Evolutionary conservation across 2,329 filamentous ascomycete genomes (phyloP).

Genomic region (Aspergillus hiratsukae): DNA sequence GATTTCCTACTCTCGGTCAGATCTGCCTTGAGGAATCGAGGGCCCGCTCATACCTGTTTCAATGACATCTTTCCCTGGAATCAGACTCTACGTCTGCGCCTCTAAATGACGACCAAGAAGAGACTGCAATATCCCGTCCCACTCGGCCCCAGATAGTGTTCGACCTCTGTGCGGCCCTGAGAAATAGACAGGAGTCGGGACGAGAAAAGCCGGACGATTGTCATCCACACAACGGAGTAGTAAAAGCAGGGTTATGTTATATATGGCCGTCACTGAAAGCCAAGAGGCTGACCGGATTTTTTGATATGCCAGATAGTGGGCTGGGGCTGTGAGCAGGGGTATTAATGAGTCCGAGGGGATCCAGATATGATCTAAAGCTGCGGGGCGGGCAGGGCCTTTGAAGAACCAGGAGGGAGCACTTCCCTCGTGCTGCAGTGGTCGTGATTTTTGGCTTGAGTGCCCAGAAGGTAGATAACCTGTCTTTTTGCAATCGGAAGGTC

Average conservation of each 20-base stretch:
- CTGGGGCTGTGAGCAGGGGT: not conserved
- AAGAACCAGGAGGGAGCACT: not conserved
- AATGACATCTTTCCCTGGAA: conserved; percentile 48
- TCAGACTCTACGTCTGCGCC: not conserved
- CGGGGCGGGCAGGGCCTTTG: not conserved
- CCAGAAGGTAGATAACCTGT: not conserved
- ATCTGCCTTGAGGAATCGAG: not conserved
- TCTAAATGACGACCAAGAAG: not conserved
- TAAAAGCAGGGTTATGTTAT: not conserved
- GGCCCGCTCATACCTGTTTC: conserved; percentile 50
- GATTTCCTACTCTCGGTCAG: conserved; percentile 67
- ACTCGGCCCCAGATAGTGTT: not conserved
- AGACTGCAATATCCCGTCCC: not conserved
- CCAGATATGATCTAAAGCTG: not conserved
- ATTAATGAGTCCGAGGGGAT: not conserved
- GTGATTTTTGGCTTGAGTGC: not conserved
- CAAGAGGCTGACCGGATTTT: not conserved
- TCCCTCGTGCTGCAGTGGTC: not conserved
- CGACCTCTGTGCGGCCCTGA: not conserved
- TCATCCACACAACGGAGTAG: not conserved
- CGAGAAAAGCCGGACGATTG: not conserved
- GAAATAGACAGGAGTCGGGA: not conserved
- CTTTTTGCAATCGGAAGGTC: not conserved
- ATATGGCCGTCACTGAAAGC: not conserved
- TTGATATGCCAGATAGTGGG: not conserved